Conservation (phyloP, 2,329 filamentous ascomycete genomes). For the Trichothecium roseum region DNA sequence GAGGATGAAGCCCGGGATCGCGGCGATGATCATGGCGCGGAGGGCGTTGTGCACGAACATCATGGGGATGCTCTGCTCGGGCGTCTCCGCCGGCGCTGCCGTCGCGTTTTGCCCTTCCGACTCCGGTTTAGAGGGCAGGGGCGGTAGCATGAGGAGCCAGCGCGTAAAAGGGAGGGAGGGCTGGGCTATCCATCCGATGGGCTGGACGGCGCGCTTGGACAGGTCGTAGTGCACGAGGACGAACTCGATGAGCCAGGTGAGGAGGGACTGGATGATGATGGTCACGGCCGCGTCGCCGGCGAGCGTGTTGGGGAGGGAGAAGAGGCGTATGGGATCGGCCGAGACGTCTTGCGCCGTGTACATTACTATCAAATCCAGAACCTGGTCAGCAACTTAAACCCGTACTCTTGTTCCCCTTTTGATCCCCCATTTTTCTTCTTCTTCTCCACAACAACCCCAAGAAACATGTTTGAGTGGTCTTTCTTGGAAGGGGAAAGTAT, state of each 20-base stretch:
- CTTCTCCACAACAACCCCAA: no score
- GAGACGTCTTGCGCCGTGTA: constrained; percentile 28
- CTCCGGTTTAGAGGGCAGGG: neutral
- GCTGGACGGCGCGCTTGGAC: constrained; percentile 29
- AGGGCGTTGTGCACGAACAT: constrained; percentile 12
- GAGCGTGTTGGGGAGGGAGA: constrained; percentile 38
- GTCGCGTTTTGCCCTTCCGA: neutral
- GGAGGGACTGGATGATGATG: constrained; percentile 36
- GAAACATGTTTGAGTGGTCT: no score
- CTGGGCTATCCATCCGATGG: constrained; percentile 32
- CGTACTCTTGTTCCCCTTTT: no score
- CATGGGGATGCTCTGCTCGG: neutral
- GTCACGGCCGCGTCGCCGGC: constrained; percentile 38
- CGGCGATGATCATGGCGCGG: constrained; percentile 15
- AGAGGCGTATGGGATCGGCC: constrained; percentile 32
- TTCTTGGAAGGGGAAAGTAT: no score
- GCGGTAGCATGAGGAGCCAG: constrained; percentile 31
- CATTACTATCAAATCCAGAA: constrained; percentile 32
- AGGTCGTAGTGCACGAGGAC: constrained; percentile 37
- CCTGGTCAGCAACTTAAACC: no score
- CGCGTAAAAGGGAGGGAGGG: constrained; percentile 22
- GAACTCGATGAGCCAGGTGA: constrained; percentile 41
- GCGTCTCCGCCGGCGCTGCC: neutral
- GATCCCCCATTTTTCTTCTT: no score
- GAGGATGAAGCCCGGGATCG: constrained; percentile 27